Evolutionary conservation across 2,329 filamentous ascomycete species (phyloP).

Genomic region (Ophiostoma sp.): DNA sequence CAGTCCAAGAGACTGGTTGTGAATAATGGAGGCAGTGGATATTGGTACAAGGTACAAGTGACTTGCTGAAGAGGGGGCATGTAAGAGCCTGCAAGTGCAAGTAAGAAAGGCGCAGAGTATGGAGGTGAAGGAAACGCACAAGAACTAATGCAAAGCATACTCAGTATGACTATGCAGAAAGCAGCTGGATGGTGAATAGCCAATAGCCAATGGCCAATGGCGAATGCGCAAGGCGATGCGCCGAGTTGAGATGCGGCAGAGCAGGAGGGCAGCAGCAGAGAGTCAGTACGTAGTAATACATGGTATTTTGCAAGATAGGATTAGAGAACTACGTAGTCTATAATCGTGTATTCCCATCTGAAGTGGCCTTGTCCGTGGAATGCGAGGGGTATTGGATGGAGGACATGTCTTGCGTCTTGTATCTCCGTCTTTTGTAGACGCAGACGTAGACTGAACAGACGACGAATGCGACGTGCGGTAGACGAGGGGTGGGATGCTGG

Average conservation of each 20-base stretch:
- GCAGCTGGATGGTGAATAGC: background rate
- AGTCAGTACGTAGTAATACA: background rate
- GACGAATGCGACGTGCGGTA: background rate
- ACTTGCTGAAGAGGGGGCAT: conserved; percentile 6
- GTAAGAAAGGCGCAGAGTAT: background rate
- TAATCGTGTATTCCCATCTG: background rate
- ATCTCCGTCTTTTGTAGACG: background rate
- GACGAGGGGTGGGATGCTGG: conserved; percentile 4
- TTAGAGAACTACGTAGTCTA: background rate
- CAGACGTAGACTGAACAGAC: background rate
- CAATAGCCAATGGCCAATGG: conserved; percentile 1
- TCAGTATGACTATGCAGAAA: background rate
- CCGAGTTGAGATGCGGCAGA: background rate
- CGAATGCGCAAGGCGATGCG: conserved; percentile 12
- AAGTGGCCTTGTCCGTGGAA: background rate
- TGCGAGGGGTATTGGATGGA: background rate
- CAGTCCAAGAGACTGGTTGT: background rate
- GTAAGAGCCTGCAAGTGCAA: background rate
- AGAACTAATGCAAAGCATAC: conserved; percentile 3
- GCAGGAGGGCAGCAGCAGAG: background rate
- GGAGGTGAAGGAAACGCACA: background rate
- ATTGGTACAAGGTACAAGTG: conserved; percentile 8
- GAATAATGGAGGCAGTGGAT: conserved; percentile 6
- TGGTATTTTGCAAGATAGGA: no score
- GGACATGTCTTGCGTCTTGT: no score